A percentile compares a stretch with the other conserved stretches of the same genome.
These are phyloP conservation scores for Ophiostoma quercus DNA, from an alignment of 2,329 filamentous ascomycete species.

Conservation along the genomic window DNA sequence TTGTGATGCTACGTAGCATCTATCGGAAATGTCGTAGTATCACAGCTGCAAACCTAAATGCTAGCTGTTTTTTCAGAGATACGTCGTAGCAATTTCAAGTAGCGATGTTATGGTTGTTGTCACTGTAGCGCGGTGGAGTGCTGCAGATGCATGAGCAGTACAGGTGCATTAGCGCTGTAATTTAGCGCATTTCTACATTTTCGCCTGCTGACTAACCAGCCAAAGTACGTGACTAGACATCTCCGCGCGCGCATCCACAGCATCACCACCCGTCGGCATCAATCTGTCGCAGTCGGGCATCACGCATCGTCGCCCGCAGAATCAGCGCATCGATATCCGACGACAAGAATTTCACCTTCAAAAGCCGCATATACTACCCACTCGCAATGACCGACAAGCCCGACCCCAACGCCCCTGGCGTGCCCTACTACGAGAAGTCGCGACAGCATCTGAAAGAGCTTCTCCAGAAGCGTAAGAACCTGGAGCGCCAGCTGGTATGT, in stretches of 20 bases:
- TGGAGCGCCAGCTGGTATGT: conserved; percentile 39
- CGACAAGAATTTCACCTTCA: not conserved
- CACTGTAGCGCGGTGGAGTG: not conserved
- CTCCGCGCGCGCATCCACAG: not conserved
- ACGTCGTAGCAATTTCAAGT: not conserved
- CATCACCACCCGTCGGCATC: not conserved
- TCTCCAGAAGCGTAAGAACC: conserved; percentile 57
- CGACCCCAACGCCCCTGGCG: conserved; percentile 44
- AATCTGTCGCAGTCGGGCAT: not conserved
- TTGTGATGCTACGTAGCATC: not conserved
- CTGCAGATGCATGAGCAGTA: not conserved
- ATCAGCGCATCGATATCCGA: too few species aligned
- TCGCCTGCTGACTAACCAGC: not conserved
- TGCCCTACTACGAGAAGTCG: conserved; percentile 68
- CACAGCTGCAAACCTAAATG: not conserved
- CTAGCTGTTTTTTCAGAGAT: not conserved
- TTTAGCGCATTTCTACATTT: not conserved
- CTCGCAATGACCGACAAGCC: conserved; percentile 35
- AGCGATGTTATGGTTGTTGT: not conserved
- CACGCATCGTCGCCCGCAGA: not conserved
- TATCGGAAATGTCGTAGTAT: not conserved
- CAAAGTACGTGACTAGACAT: not conserved
- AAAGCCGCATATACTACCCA: conserved; percentile 27
- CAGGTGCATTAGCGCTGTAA: not conserved
- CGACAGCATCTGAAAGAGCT: conserved; percentile 62